Evolutionary conservation across 169 alveolate genomes (phyloP).

Genomic region (Eimeria falciformis): DNA sequence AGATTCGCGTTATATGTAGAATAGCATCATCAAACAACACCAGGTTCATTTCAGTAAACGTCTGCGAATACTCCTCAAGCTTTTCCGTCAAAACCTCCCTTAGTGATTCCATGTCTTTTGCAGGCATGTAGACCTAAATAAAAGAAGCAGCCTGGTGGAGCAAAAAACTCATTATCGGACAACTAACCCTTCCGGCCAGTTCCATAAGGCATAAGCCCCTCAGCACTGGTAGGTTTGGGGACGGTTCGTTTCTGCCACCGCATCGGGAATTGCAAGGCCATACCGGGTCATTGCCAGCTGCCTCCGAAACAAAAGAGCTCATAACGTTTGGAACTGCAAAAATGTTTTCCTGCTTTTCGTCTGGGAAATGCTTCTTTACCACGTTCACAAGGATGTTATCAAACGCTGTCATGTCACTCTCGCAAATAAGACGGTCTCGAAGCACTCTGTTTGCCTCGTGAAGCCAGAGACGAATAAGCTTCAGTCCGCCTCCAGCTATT

Average conservation of each 20-base stretch:
- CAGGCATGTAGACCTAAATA: conserved; percentile 86
- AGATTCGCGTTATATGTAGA: conserved; percentile 94
- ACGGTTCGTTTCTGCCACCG: too few species aligned
- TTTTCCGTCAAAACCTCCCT: conserved; percentile 92
- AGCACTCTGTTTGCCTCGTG: conserved; percentile 96
- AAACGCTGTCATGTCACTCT: conserved; percentile 88
- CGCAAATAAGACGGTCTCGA: conserved; percentile 94
- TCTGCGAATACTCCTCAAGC: conserved; percentile 92
- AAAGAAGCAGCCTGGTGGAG: not conserved
- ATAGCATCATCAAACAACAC: conserved; percentile 96
- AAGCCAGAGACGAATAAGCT: conserved; percentile 93
- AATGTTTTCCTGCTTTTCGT: conserved; percentile 83
- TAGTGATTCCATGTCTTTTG: conserved; percentile 88
- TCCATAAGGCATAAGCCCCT: not conserved
- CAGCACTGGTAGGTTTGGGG: too few species aligned
- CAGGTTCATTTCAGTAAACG: conserved; percentile 93
- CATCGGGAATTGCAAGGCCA: not conserved
- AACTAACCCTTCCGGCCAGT: not conserved
- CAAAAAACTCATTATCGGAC: not conserved
- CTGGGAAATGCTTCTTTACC: conserved; percentile 84
- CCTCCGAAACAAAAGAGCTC: conserved; percentile 93
- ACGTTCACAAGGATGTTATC: conserved; percentile 86
- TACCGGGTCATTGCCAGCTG: conserved; percentile 90
- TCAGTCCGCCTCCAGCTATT: conserved; percentile 86
- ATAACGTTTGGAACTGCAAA: conserved; percentile 87